Conservation (phyloP, 805 yeast species). For the Nakazawaea wickerhamii region DNA sequence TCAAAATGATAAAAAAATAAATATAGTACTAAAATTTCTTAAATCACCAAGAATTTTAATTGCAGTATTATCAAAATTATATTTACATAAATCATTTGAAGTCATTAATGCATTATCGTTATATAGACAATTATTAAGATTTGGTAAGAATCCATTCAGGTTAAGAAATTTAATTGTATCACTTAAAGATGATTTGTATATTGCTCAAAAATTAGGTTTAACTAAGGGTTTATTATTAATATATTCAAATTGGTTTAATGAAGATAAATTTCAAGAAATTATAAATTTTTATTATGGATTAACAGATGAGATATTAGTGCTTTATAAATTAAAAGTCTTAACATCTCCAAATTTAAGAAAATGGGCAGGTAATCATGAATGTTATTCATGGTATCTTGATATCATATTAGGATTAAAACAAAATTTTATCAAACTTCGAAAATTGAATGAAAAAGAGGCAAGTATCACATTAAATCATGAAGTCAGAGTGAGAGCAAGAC, state of each 20-base stretch:
- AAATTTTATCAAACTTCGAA: conserved; percentile 37
- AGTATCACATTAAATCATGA: conserved; percentile 53
- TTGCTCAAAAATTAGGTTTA: conserved; percentile 14
- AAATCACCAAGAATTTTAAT: conserved; percentile 24
- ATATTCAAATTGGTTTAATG: conserved; percentile 32
- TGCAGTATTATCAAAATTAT: conserved; percentile 33
- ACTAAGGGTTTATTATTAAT: conserved; percentile 18
- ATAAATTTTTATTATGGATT: conserved; percentile 57
- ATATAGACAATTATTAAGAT: conserved; percentile 64
- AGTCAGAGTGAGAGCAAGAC: conserved; percentile 51
- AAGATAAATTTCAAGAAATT: conserved; percentile 43
- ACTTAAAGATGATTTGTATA: not conserved
- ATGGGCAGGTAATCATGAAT: conserved; percentile 51
- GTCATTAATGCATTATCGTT: conserved; percentile 41
- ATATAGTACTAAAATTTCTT: conserved; percentile 20
- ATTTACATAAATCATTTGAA: conserved; percentile 36
- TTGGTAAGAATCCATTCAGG: conserved; percentile 66
- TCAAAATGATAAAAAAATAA: conserved; percentile 19
- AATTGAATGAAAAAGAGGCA: conserved; percentile 42
- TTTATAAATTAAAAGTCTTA: conserved; percentile 49
- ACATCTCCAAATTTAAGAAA: conserved; percentile 30
- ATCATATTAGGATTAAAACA: conserved; percentile 52
- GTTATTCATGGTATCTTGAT: conserved; percentile 65
- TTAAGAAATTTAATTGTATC: conserved; percentile 28
- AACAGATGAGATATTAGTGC: conserved; percentile 56